phyloP scores from a whole-genome alignment of 1,284 basidiomycete species.

The Phylloboletellus chloephorus region DNA sequence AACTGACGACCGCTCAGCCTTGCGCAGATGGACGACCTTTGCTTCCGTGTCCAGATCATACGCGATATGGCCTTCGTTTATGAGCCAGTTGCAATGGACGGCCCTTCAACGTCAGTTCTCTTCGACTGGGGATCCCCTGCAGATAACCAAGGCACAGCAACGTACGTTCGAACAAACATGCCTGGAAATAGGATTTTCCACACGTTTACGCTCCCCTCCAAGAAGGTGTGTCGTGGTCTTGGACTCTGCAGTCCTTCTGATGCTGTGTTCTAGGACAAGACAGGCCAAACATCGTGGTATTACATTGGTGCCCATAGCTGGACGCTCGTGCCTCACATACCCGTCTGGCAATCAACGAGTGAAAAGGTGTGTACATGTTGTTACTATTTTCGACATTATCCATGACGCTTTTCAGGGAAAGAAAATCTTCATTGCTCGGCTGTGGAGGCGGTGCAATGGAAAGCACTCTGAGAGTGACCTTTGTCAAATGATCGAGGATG shows the following conservation, averaged over 20 bases:
- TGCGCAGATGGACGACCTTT: slow-evolving; percentile 28
- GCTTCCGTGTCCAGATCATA: slow-evolving; percentile 36
- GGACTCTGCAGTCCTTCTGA: slow-evolving; percentile 1
- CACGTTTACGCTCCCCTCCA: slow-evolving; percentile 43
- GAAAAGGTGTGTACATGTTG: slow-evolving; percentile 28
- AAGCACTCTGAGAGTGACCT: slow-evolving; percentile 29
- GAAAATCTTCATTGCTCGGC: slow-evolving; percentile 31
- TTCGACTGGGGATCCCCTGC: slow-evolving; percentile 46
- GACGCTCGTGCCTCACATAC: slow-evolving; percentile 25
- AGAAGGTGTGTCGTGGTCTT: slow-evolving; percentile 32
- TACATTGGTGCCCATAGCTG: slow-evolving; percentile 44
- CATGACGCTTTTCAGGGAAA: slow-evolving; percentile 28
- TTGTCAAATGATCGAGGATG: slow-evolving; percentile 30
- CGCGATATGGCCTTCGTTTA: slow-evolving; percentile 43
- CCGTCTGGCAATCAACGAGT: slow-evolving; percentile 37
- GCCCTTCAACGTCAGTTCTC: slow-evolving; percentile 37
- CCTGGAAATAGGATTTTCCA: slow-evolving; percentile 32
- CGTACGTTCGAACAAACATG: slow-evolving; percentile 32
- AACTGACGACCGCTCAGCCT: slow-evolving; percentile 27
- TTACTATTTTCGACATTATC: background rate
- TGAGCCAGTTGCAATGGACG: slow-evolving; percentile 50
- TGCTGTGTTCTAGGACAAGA: slow-evolving; percentile 27
- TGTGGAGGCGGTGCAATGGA: slow-evolving; percentile 30
- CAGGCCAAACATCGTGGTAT: slow-evolving; percentile 33
- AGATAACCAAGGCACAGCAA: slow-evolving; percentile 30